These are phyloP conservation scores for Penicillium italicum DNA, from an alignment of 2,329 filamentous ascomycete genomes.

Conservation along the genomic window DNA sequence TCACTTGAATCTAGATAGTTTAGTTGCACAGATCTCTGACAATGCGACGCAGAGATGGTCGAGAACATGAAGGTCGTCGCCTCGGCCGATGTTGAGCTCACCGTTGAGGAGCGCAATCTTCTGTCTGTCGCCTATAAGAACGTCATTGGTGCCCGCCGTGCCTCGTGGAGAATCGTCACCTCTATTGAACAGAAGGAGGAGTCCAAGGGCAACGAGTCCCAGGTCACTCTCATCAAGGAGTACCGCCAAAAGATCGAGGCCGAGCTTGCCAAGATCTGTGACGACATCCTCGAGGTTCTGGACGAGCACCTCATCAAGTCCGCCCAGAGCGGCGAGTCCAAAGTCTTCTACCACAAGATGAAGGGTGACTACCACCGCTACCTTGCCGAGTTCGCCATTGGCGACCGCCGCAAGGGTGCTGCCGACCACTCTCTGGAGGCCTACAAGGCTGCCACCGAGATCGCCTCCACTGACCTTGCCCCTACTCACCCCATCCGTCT, in stretches of 20 bases:
- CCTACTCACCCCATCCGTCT: slow-evolving; percentile 92
- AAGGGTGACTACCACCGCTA: slow-evolving; percentile 99
- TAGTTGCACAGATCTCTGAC: not conserved
- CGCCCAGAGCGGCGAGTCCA: slow-evolving; percentile 92
- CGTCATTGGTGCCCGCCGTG: slow-evolving; percentile 93
- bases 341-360: slow-evolving; percentile 99
- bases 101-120: slow-evolving; percentile 95
- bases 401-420: slow-evolving; percentile 91
- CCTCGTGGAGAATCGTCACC: slow-evolving; percentile 96
- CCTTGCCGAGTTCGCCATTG: slow-evolving; percentile 92
- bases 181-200: slow-evolving; percentile 99
- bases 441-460: slow-evolving; percentile 91
- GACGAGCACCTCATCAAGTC: slow-evolving; percentile 92
- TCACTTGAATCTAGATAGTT: slow-evolving; percentile 14
- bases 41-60: slow-evolving; percentile 75
- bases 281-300: slow-evolving; percentile 92
- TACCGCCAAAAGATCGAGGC: slow-evolving; percentile 98
- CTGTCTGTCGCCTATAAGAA: slow-evolving; percentile 99
- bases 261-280: slow-evolving; percentile 95
- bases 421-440: slow-evolving; percentile 93
- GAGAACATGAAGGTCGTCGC: slow-evolving; percentile 99
- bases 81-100: slow-evolving; percentile 76
- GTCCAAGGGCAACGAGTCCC: slow-evolving; percentile 92
- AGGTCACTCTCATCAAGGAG: slow-evolving; percentile 90
- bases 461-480: slow-evolving; percentile 82